A percentile compares a stretch with the other conserved stretches of the same genome.
These are phyloP conservation scores for Fraxinus latifolia DNA, from an alignment of 305 asterid species.

Conservation along the genomic window DNA sequence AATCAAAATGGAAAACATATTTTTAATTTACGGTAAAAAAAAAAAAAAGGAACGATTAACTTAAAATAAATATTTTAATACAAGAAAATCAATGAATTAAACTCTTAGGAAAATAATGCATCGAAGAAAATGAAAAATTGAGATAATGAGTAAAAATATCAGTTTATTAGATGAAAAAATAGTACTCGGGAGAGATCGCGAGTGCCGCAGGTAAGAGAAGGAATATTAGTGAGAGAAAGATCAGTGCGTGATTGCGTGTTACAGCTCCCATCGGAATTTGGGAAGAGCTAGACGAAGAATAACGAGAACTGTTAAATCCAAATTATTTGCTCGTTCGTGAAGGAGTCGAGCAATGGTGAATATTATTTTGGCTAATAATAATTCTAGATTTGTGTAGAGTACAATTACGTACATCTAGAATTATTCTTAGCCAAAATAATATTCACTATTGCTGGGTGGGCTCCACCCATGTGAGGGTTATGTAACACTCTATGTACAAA, in stretches of 20 bases:
- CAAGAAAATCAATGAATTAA: neutral
- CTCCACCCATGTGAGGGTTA: too few relatives aligned
- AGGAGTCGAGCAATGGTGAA: neutral
- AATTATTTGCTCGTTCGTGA: neutral
- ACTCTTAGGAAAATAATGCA: neutral
- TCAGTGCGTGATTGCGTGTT: conserved; percentile 11
- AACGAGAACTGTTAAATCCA: neutral
- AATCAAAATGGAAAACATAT: neutral
- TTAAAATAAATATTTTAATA: neutral
- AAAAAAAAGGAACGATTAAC: neutral
- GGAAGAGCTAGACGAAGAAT: neutral
- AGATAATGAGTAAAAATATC: neutral
- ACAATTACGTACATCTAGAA: too few relatives aligned
- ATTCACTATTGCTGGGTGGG: too few relatives aligned
- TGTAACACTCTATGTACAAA: too few relatives aligned
- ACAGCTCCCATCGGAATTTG: conserved; percentile 33
- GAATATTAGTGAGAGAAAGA: conserved; percentile 30
- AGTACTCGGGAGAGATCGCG: conserved; percentile 52
- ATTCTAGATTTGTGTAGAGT: too few relatives aligned
- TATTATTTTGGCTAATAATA: neutral
- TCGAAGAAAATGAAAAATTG: neutral
- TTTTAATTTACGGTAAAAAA: neutral
- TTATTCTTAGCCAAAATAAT: too few relatives aligned
- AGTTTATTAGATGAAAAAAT: neutral
- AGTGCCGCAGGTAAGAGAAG: conserved; percentile 30